Evolutionary conservation across 345 rosid species (phyloP).

Genomic region (Populus euphratica): DNA sequence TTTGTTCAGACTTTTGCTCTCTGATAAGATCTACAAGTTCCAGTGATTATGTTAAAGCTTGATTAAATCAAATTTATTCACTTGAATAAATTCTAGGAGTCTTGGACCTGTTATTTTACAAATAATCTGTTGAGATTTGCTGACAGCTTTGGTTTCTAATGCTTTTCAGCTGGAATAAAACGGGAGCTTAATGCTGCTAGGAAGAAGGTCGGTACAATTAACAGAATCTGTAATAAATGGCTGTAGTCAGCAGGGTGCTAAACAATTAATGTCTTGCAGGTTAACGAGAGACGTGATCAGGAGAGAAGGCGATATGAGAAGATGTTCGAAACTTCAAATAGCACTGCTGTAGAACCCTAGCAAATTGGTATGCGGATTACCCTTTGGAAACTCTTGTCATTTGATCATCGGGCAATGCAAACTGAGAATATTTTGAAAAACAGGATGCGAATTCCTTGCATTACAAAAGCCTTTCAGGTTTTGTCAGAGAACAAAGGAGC

Average conservation of each 20-base stretch:
- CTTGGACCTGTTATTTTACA: neutral
- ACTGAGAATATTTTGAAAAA: neutral
- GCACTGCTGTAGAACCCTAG: neutral
- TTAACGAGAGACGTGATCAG: conserved; percentile 51
- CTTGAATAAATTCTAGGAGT: neutral
- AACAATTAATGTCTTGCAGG: conserved; percentile 39
- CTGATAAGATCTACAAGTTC: neutral
- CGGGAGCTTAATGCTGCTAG: conserved; percentile 73
- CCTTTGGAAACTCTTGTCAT: neutral
- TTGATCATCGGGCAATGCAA: neutral
- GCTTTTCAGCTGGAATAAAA: conserved; percentile 69
- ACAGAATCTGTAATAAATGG: conserved; percentile 4
- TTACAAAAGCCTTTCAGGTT: conserved; percentile 7
- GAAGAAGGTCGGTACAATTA: conserved; percentile 62
- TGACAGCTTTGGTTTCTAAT: conserved; percentile 15
- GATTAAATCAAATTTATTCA: neutral
- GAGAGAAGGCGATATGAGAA: conserved; percentile 70
- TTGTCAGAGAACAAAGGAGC: conserved; percentile 15
- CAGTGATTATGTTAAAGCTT: neutral
- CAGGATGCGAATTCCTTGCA: conserved; percentile 4
- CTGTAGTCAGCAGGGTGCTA: neutral
- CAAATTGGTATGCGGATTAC: conserved; percentile 14
- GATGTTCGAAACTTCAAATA: conserved; percentile 52
- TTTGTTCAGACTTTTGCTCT: neutral
- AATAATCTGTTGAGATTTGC: conserved; percentile 5